Evolutionary conservation across 208 protist genomes (phyloP).

Genomic region (Tritrichomonas foetus): DNA sequence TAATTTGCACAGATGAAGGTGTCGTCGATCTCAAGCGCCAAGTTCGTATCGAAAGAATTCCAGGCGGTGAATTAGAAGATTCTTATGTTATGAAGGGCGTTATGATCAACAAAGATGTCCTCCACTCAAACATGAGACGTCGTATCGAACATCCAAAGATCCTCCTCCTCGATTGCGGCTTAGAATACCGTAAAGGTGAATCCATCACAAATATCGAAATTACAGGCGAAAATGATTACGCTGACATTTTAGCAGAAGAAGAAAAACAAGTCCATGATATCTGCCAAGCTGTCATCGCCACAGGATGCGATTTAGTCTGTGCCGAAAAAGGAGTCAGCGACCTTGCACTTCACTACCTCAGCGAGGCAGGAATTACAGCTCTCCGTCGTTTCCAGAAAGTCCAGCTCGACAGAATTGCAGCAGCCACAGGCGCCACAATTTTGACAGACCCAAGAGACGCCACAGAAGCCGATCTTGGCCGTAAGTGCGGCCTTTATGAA

Average conservation of each 20-base stretch:
- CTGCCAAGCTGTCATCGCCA: constrained; percentile 89
- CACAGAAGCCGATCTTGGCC: constrained; percentile 91
- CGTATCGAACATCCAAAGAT: constrained; percentile 96
- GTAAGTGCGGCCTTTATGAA: constrained; percentile 88
- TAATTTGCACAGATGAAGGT: constrained; percentile 63
- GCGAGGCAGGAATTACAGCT: constrained; percentile 82
- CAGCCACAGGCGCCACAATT: constrained; percentile 87
- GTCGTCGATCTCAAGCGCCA: constrained; percentile 67
- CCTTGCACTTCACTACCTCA: constrained; percentile 93
- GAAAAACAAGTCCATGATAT: constrained; percentile 93
- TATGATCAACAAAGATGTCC: constrained; percentile 99
- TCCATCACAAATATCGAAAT: constrained; percentile 93
- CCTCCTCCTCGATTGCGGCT: constrained; percentile 90
- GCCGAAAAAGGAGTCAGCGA: constrained; percentile 99
- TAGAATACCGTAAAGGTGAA: constrained; percentile 99
- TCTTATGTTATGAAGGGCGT: constrained; percentile 93
- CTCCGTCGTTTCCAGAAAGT: constrained; percentile 95
- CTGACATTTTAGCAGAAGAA: constrained; percentile 89
- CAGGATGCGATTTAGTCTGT: constrained; percentile 98
- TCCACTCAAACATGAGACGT: constrained; percentile 91
- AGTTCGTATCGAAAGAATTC: constrained; percentile 91
- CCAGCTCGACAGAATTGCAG: constrained; percentile 97
- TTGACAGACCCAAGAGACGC: constrained; percentile 89
- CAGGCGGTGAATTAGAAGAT: constrained; percentile 93
- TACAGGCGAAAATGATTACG: constrained; percentile 90